Percentiles rank a stretch among this genome's conserved stretches.
phyloP scores from a whole-genome alignment of 192 early-diverging fungal species.

The Spinellus fusiger region DNA sequence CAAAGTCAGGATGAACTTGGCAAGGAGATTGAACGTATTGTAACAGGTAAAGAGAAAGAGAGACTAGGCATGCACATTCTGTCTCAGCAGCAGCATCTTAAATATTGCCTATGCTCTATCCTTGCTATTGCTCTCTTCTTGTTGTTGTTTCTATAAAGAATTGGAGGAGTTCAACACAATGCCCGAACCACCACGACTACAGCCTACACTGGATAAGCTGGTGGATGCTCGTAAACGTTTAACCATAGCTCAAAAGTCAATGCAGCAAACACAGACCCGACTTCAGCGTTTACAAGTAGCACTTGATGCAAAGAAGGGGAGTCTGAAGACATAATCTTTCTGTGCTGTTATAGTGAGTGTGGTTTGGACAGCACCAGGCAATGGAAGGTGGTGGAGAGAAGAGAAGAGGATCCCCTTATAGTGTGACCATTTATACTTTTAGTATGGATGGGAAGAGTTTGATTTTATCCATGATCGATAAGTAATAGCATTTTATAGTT shows the following conservation, averaged over 20 bases:
- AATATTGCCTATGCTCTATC: too few species aligned
- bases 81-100: too few species aligned
- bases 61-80: background rate
- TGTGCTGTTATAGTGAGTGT: too few species aligned
- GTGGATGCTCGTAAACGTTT: slow-evolving; percentile 39
- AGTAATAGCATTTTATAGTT: too few species aligned
- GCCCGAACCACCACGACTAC: slow-evolving; percentile 42
- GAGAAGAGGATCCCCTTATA: too few species aligned
- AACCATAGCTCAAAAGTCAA: slow-evolving; percentile 36
- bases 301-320: too few species aligned
- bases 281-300: slow-evolving; percentile 36
- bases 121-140: background rate
- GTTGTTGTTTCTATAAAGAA: slow-evolving; percentile 30
- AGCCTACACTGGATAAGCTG: slow-evolving; percentile 44
- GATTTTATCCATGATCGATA: too few species aligned
- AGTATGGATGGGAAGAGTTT: too few species aligned
- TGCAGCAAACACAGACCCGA: slow-evolving; percentile 41
- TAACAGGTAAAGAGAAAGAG: slow-evolving; percentile 35
- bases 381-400: too few species aligned
- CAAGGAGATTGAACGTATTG: slow-evolving; percentile 51
- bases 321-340: too few species aligned
- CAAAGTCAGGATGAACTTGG: slow-evolving; percentile 48
- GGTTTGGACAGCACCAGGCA: too few species aligned
- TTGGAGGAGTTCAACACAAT: slow-evolving; percentile 45
- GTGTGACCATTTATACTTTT: too few species aligned